Conservation (phyloP, 2,329 filamentous ascomycete species). For the Aspergillus fumigatiaffinis region DNA sequence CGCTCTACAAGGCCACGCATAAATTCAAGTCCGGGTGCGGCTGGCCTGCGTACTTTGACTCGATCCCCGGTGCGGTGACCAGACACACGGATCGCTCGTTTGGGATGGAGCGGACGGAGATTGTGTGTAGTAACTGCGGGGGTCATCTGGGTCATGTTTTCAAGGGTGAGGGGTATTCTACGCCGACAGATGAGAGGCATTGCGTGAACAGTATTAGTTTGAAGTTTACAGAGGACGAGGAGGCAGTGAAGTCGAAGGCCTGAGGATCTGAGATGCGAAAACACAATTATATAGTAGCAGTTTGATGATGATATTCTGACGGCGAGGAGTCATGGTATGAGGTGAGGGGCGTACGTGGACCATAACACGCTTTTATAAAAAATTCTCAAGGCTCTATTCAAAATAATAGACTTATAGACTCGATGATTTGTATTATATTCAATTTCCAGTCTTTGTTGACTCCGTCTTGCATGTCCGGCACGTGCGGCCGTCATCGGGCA, state of each 20-base stretch:
- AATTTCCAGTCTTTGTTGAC: neutral
- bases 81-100: slow-evolving; percentile 71
- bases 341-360: neutral
- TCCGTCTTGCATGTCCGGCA: slow-evolving; percentile 17
- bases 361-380: neutral
- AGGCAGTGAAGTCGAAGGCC: slow-evolving; percentile 30
- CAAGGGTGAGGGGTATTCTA: slow-evolving; percentile 78
- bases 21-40: slow-evolving; percentile 97
- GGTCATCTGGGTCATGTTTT: slow-evolving; percentile 90
- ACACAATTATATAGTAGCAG: slow-evolving; percentile 4
- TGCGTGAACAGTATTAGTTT: slow-evolving; percentile 93
- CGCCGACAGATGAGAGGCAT: slow-evolving; percentile 91
- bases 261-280: slow-evolving; percentile 8
- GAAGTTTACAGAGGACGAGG: slow-evolving; percentile 70
- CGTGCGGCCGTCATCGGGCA: slow-evolving; percentile 16
- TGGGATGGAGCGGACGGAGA: slow-evolving; percentile 86
- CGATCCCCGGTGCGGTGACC: slow-evolving; percentile 82
- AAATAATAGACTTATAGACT: neutral
- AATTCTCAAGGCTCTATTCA: neutral
- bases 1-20: slow-evolving; percentile 86
- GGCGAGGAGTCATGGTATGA: too few relatives aligned
- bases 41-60: slow-evolving; percentile 98
- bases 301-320: neutral
- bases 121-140: slow-evolving; percentile 90
- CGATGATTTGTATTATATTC: neutral